Conservation (phyloP, 768 basidiomycete species). For the Clitopilus passeckerianus region DNA sequence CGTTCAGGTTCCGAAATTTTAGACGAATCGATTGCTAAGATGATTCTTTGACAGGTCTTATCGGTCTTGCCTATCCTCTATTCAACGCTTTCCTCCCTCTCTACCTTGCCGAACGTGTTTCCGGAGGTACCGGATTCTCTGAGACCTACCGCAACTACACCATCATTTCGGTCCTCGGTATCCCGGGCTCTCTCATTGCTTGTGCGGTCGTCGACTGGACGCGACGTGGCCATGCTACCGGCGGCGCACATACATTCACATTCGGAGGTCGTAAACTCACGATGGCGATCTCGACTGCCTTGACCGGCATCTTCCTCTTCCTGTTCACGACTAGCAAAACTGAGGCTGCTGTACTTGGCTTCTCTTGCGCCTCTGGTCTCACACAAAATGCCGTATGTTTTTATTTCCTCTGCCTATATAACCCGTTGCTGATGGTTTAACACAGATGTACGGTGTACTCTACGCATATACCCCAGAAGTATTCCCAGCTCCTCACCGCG, state of each 20-base stretch:
- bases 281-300: conserved; percentile 36
- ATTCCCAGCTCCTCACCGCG: conserved; percentile 53
- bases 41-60: conserved; percentile 22
- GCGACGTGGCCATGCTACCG: conserved; percentile 17
- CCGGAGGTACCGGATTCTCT: conserved; percentile 15
- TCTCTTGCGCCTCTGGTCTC: conserved; percentile 36
- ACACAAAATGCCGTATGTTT: conserved; percentile 28
- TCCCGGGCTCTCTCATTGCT: conserved; percentile 45
- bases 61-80: conserved; percentile 51
- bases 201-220: conserved; percentile 40
- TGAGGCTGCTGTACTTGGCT: conserved; percentile 34
- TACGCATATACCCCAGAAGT: conserved; percentile 57
- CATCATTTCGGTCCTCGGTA: conserved; percentile 40
- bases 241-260: conserved; percentile 13
- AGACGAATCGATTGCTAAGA: not conserved
- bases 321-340: conserved; percentile 45
- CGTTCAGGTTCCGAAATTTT: conserved; percentile 3
- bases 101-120: conserved; percentile 33
- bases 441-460: conserved; percentile 45
- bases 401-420: not conserved
- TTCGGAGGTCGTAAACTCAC: conserved; percentile 42
- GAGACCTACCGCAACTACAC: conserved; percentile 43
- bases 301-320: conserved; percentile 45
- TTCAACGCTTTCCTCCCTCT: conserved; percentile 48
- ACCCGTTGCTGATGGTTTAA: not conserved